A percentile compares a stretch with the other conserved stretches of the same genome.
Conservation (phyloP, 208 protist genomes). For the Trypanosoma cruzi region DNA sequence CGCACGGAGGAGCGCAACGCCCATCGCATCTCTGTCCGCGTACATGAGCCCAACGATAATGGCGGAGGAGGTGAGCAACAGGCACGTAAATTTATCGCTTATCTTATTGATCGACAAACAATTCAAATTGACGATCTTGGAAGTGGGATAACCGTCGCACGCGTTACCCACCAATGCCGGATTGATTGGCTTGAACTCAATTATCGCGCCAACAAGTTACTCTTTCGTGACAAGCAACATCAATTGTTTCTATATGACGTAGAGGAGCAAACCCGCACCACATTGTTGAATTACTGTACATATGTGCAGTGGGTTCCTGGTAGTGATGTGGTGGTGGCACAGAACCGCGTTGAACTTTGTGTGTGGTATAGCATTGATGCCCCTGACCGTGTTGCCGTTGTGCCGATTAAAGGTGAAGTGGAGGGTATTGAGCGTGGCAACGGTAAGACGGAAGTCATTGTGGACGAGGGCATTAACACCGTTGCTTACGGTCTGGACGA, state of each 20-base stretch:
- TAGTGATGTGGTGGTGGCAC: slow-evolving; percentile 98
- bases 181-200: slow-evolving; percentile 98
- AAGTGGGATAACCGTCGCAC: slow-evolving; percentile 81
- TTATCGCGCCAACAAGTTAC: slow-evolving; percentile 91
- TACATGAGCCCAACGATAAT: slow-evolving; percentile 55
- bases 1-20: slow-evolving; percentile 96
- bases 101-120: slow-evolving; percentile 96
- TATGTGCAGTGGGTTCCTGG: slow-evolving; percentile 98
- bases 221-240: slow-evolving; percentile 97
- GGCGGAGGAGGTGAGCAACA: slow-evolving; percentile 21
- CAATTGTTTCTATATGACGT: slow-evolving; percentile 96
- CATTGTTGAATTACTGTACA: slow-evolving; percentile 95
- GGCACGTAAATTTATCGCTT: slow-evolving; percentile 93
- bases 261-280: slow-evolving; percentile 79
- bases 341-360: slow-evolving; percentile 95
- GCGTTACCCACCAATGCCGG: slow-evolving; percentile 90
- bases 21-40: slow-evolving; percentile 94
- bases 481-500: slow-evolving; percentile 96
- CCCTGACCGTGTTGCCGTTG: slow-evolving; percentile 94
- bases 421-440: slow-evolving; percentile 95
- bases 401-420: slow-evolving; percentile 97
- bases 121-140: slow-evolving; percentile 95
- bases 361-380: slow-evolving; percentile 98
- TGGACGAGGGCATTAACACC: slow-evolving; percentile 96
- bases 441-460: slow-evolving; percentile 96